Base-by-base conservation (phyloP, 768 basidiomycete species). In the Termitomyces sp. region DNA sequence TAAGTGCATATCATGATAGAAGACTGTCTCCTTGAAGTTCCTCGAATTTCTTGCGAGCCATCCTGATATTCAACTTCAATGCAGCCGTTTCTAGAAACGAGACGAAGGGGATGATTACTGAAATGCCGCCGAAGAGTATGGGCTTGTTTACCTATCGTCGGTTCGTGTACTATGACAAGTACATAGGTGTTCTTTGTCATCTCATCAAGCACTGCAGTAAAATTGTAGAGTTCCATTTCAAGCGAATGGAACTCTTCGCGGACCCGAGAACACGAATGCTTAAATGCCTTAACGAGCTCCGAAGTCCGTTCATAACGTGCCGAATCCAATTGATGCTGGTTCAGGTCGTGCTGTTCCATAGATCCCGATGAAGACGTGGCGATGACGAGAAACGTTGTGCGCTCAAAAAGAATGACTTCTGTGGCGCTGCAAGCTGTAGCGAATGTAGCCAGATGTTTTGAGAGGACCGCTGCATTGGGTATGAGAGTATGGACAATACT, bases 321-420 rank as follows among this genome's bases (percentile, higher is more conserved):
- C 6, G 87, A 74, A 57, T 86, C 79, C 58, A 93, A 77, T 57
- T 79, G 70, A 53, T 81, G 79, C 11, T 74, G 63, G 27, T 75
- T 73, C 6, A 66, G 54, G 34, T 75, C 70, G 27, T 68, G 66
- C 57, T 69, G 63, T 47, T 66, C 68, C 20, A 59, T 9, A 24
- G 58, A 67, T 58, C 41, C 64, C 61, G 58, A 49, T 30, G 58
- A 82, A 22, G 89, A 90, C 2, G 91, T 91, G 5, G 96, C 94
- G 62, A 99, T 95, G 65, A 99, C 95, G 55, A 99, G 89, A 77
- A 98, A 98, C 34, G 97, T 98, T 9, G 95, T 95, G 54, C 93
- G 89, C 70, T 99, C 97, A 66, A 99, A 98, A 42, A 98, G 84
- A 66, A 98, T 88, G 58, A 94, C 93, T 72, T 99, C 97, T 0